A percentile compares a stretch with the other conserved stretches of the same genome.
phyloP scores from a whole-genome alignment of 1,139 yeast genomes.

The Blastobotrys petasosporus region DNA sequence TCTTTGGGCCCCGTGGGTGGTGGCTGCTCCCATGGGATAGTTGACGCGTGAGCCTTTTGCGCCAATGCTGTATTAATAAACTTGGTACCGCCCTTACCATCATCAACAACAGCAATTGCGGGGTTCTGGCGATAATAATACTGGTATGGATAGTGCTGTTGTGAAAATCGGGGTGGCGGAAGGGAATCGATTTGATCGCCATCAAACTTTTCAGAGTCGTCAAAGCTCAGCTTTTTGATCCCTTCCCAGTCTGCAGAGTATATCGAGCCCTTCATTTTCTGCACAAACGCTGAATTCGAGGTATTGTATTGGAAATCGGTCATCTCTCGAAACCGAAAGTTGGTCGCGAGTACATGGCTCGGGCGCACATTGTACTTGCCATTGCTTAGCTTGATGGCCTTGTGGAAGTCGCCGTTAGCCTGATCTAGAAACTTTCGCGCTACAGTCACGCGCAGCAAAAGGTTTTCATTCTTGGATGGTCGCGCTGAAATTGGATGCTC shows the following conservation, averaged over 20 bases:
- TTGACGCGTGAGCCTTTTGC: constrained; percentile 33
- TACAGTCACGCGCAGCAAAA: constrained; percentile 61
- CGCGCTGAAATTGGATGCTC: constrained; percentile 73
- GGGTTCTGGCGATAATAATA: constrained; percentile 62
- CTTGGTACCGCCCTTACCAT: constrained; percentile 39
- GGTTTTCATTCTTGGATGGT: constrained; percentile 46
- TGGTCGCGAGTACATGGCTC: constrained; percentile 61
- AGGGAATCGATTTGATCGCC: constrained; percentile 48
- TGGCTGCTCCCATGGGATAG: constrained; percentile 43
- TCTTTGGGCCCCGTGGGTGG: constrained; percentile 42
- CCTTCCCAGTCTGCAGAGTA: constrained; percentile 37
- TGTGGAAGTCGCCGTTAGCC: constrained; percentile 45
- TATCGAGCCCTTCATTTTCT: constrained; percentile 39
- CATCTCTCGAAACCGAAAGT: constrained; percentile 75
- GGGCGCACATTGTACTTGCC: constrained; percentile 45
- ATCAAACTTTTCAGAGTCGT: constrained; percentile 28
- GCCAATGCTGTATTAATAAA: constrained; percentile 30
- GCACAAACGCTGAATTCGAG: constrained; percentile 47
- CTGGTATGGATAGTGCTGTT: constrained; percentile 66
- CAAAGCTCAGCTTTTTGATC: constrained; percentile 34
- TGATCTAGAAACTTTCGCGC: constrained; percentile 54
- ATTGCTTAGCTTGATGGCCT: constrained; percentile 40
- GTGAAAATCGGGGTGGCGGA: constrained; percentile 83
- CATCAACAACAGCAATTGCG: constrained; percentile 47
- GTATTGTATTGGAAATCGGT: constrained; percentile 80